Evolutionary conservation across 2,329 filamentous ascomycete genomes (phyloP), one percentile per base, ranked within the genome.

Genomic region (Talaromyces sp.): DNA sequence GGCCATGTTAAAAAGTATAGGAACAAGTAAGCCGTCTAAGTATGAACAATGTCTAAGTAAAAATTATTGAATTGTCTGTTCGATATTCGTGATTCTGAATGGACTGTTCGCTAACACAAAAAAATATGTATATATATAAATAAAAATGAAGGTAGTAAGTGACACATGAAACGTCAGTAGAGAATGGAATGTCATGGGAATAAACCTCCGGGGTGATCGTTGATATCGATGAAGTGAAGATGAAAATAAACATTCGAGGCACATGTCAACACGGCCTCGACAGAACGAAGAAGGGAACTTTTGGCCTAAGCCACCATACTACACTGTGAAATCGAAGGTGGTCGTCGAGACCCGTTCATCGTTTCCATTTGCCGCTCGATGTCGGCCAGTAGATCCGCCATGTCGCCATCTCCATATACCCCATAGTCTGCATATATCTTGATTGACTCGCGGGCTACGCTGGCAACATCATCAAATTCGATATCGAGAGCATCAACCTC

Each of bases 341-440:
- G 42, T 42, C 67, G 70, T 44, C 70, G 72, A 64, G 62, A 63
- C 14, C 58, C 60, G 44, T 71, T 71, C 72, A 79, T 77, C n/a
- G 69, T 69, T 35, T 73, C 82, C 69, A 87, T 84, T 69, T 86
- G 82, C 65, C 80, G 80, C 72, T 90, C 86, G 14, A 90, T 87
- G 66, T 90, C 87, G 1, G 84, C 85, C 44, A 90, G 78, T 1
- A 90, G 79, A 1, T 84, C 83, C 66, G 87, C 89, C 8, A 91
- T 83, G 54, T 88, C 86, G 64, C 85, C 84, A 63, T 87, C 87
- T 23, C 86, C 86, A 66, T 88, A 89, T 66, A 89, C 81, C 33
- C 55, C 63, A 33, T 58, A 66, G 25, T 86, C 86, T 35, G 86
- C 86, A 66, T 89, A 90, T 67, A 90, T 82, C 23, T 84, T 84